These are phyloP conservation scores for barley (Hordeum vulgare) DNA, from an alignment of 176 grass and related monocot genomes.

Conservation along the genomic window MorexV3_pseudomolecules_assembly NC_058524.1:33940964-33941463, in stretches of 20 bases:
- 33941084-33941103: not conserved
- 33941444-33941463: too few species aligned
- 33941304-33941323: not conserved
- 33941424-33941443: too few species aligned
- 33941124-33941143: not conserved
- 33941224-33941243: not conserved
- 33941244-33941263: too few species aligned
- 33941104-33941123: conserved; percentile 28
- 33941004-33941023: not conserved
- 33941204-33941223: not conserved
- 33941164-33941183: not conserved
- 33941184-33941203: not conserved
- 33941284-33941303: not conserved
- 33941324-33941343: not conserved
- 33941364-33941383: too few species aligned
- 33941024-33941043: too few species aligned
- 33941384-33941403: not conserved
- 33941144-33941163: not conserved
- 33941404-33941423: not conserved
- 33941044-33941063: conserved; percentile 4
- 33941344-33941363: not conserved
- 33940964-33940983: not conserved
- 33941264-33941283: too few species aligned
- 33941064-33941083: not conserved
- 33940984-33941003: not conserved